Evolutionary conservation across 106 monocot genomes (phyloP), one percentile per base, ranked within the genome.

Genomic region (Phalaenopsis aphrodite): DNA sequence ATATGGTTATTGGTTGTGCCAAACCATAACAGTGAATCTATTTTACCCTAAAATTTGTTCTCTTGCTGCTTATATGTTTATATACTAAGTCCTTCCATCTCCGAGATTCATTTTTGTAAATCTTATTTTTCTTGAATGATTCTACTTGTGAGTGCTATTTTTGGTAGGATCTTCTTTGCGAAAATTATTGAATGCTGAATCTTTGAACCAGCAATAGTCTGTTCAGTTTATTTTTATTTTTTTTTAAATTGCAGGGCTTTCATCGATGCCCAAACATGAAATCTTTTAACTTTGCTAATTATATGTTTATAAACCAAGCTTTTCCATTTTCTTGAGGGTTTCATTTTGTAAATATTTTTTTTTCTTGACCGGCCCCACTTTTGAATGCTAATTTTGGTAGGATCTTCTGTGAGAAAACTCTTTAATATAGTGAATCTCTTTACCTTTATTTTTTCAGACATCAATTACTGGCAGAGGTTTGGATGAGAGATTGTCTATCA

Each of bases 401-500:
- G 69, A 69, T 38, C 38, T 69, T 69, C 36, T 14, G 8, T 21
- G 36, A 69, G 69, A 38, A 69, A 74, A 74, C 11, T 74, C n/a
- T 42, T 52, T 76, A 21, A 48, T 76, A 12, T 76, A 52, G 11
- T 48, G 5, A 56, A 24, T 24, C 1, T 38, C 76, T 55, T 68
- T 10, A 48, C 41, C 56, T 49, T 45, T 73, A 24, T 47, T 79
- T 55, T 18, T 81, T 67, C 48, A 99, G 99, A 84, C 87, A 41
- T 89, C 94, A 48, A 86, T 99, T 85, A 79, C 77, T 81, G 93
- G 89, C 74, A 64, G 88, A 56, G 79, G 69, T 73, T 17, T 58
- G 16, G 93, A 92, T 42, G 99, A 95, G 72, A 93, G 73, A 82
- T 85, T 99, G 80, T 93, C 99, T 80, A 77, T 85, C 67, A 99